A percentile compares a stretch with the other conserved stretches of the same genome.
phyloP scores from a whole-genome alignment of 1,284 basidiomycete species.

The Heterobasidion occidentale region DNA sequence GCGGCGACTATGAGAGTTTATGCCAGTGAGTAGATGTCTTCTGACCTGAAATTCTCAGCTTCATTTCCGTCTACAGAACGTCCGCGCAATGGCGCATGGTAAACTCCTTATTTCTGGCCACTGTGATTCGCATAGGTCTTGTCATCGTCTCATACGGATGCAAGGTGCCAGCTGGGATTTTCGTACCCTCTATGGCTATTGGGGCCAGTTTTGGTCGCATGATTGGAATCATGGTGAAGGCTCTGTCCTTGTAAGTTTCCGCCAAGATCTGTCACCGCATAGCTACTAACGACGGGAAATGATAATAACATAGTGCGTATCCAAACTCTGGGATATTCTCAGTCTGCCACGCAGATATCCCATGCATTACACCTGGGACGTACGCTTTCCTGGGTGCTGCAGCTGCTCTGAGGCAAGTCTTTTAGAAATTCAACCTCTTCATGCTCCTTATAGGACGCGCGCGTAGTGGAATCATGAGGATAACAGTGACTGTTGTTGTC shows the following conservation, averaged over 20 bases:
- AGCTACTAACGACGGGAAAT: no score
- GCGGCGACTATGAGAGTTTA: conserved; percentile 85
- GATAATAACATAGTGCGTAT: conserved; percentile 49
- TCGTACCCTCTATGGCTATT: conserved; percentile 96
- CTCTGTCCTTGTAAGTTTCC: conserved; percentile 67
- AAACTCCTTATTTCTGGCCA: conserved; percentile 88
- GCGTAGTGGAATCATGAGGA: conserved; percentile 85
- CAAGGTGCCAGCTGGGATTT: conserved; percentile 97
- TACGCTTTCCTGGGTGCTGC: conserved; percentile 95
- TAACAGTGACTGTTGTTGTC: conserved; percentile 96
- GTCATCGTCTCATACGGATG: conserved; percentile 93
- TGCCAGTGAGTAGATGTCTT: conserved; percentile 73
- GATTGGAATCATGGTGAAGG: conserved; percentile 93
- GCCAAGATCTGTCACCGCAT: background rate
- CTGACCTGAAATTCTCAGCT: background rate
- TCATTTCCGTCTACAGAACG: conserved; percentile 41
- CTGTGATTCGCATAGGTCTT: conserved; percentile 78
- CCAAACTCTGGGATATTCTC: conserved; percentile 83
- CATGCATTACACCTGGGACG: conserved; percentile 97
- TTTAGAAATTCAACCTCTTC: background rate
- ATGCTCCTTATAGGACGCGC: no score
- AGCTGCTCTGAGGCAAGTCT: conserved; percentile 77
- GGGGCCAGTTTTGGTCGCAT: conserved; percentile 95
- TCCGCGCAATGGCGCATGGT: conserved; percentile 93
- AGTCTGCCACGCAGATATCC: conserved; percentile 84